Base-by-base conservation (phyloP, 2,329 filamentous ascomycete genomes). In the Alternaria sp. region DNA sequence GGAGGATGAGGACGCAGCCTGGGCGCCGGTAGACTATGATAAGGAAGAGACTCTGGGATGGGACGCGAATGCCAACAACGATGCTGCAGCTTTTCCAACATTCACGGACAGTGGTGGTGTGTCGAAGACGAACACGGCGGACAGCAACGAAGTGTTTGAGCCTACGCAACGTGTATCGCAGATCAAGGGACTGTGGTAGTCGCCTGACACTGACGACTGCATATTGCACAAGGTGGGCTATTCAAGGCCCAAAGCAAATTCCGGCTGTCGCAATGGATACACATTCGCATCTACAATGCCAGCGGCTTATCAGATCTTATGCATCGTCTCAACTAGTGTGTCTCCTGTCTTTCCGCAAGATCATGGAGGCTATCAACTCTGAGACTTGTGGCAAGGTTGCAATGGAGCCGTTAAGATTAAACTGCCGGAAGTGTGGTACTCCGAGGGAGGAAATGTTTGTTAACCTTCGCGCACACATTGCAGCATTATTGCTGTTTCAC, bases 91-190 rank as follows among this genome's bases (percentile, higher is more conserved):
- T 12, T 83, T 82, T 59, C 81, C 82, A 6, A 83, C 82, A 0
- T 82, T 85, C 59, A 77, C 81, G 9, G 83, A 84, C 64, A 81
- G 76, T 45, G 76, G 73, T 9, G 75, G 71, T 52, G 68, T 72
- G 44, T 66, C 74, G 28, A 64, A 69, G 57, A 69, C 69, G 30
- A 75, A 70, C 43, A 72, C 61, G 9, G 60, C 61, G 64, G 72
- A 79, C 30, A 74, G 68, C 45, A 69, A 67, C 25, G 74, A 79
- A 32, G 77, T 85, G 3, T 73, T 94, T 58, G 89, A 91, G 67
- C 91, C 92, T 21, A 94, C 92, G 3, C 92, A 95, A 76, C 86
- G 87, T 58, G 82, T 93, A 28, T 91, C 90, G 19, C 87, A 94
- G 58, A 70, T 80, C 32, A 73, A 77, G 49, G 77, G 76, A 4